Evolutionary conservation across 164 flowering plant species (phyloP).

Genomic region (Sextonia rubra): DNA sequence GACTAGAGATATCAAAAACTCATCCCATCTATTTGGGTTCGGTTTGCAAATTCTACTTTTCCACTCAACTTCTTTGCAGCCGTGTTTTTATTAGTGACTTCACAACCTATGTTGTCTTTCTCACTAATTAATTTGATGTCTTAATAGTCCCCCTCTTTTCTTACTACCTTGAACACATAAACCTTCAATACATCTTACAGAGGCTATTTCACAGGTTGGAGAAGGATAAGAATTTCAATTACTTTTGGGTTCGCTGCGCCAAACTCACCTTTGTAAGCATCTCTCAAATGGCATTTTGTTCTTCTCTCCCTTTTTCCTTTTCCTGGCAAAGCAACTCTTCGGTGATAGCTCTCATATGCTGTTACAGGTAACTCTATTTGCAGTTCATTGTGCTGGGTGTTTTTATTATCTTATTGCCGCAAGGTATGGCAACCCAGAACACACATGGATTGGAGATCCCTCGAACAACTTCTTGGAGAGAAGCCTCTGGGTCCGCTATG

Average conservation of each 20-base stretch:
- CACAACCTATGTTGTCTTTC: too few relatives aligned
- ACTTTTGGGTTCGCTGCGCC: constrained; percentile 78
- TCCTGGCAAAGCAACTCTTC: not conserved
- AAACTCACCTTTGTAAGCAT: constrained; percentile 84
- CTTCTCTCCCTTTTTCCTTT: not conserved
- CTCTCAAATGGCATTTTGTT: not conserved
- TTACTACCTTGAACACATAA: too few relatives aligned
- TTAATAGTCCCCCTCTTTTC: too few relatives aligned
- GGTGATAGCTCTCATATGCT: not conserved
- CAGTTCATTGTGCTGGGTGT: constrained; percentile 92
- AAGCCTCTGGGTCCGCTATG: constrained; percentile 62
- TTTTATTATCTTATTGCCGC: constrained; percentile 82
- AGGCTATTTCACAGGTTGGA: constrained; percentile 54
- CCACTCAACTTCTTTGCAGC: too few relatives aligned
- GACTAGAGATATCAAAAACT: too few relatives aligned
- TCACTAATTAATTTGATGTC: too few relatives aligned
- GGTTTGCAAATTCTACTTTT: too few relatives aligned
- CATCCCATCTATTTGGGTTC: too few relatives aligned
- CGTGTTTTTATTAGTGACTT: too few relatives aligned
- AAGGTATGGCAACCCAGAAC: constrained; percentile 39
- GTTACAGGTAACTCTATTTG: constrained; percentile 83
- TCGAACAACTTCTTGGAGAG: constrained; percentile 33
- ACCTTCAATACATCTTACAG: too few relatives aligned
- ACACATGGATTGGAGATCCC: constrained; percentile 72
- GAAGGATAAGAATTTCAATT: constrained; percentile 79